Conservation (phyloP, 2,329 filamentous ascomycete genomes). For the Colletotrichum higginsianum region DNA sequence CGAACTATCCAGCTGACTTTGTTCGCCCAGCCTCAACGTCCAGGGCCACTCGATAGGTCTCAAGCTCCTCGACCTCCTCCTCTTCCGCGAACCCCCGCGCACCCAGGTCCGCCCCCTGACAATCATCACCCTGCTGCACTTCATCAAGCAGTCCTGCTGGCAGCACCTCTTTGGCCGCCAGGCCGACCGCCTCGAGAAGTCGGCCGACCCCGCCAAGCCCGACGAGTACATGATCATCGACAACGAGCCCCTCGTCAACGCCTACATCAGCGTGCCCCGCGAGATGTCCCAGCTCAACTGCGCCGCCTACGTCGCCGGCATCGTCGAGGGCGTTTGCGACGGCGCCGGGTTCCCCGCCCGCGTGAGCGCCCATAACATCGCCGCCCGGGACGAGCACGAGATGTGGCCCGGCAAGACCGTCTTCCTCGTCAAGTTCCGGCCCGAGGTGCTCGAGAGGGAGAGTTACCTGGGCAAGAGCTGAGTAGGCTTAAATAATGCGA, state of each 20-base stretch:
- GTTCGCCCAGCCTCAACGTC: conserved; percentile 78
- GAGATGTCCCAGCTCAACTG: conserved; percentile 98
- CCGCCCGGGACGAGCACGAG: conserved; percentile 73
- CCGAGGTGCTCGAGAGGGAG: conserved; percentile 94
- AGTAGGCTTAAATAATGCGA: conserved; percentile 5
- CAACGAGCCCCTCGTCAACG: conserved; percentile 96
- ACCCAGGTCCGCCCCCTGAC: conserved; percentile 84
- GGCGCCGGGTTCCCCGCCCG: conserved; percentile 90
- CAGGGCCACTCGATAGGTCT: conserved; percentile 96
- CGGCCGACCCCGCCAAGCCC: conserved; percentile 82
- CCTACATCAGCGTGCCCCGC: conserved; percentile 91
- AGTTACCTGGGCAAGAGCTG: conserved; percentile 78
- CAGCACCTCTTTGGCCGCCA: conserved; percentile 91
- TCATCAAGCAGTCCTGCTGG: conserved; percentile 95
- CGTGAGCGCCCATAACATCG: conserved; percentile 89
- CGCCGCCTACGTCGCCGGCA: conserved; percentile 93
- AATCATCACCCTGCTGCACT: conserved; percentile 92
- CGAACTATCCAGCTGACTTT: conserved; percentile 1
- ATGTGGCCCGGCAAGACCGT: conserved; percentile 98
- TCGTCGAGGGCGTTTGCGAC: conserved; percentile 96
- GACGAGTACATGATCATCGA: conserved; percentile 99
- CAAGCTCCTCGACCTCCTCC: conserved; percentile 93
- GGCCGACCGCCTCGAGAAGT: conserved; percentile 94
- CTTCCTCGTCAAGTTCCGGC: conserved; percentile 92
- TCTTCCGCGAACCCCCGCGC: conserved; percentile 83